A percentile compares a stretch with the other conserved stretches of the same genome.
Conservation (phyloP, 2,329 filamentous ascomycete species). For the Thielaviopsis cerberus region DNA sequence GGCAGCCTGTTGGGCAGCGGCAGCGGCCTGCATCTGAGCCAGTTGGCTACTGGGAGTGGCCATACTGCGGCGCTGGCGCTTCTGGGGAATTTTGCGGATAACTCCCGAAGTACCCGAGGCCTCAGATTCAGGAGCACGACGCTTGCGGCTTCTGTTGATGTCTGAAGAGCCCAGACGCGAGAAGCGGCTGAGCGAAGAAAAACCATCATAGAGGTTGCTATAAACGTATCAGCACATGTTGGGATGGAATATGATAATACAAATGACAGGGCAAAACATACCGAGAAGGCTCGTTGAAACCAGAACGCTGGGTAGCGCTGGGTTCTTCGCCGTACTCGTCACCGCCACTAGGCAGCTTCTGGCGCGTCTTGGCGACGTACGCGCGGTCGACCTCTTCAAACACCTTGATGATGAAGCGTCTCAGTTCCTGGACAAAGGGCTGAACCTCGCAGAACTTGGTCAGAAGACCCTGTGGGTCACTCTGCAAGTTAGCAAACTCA, state of each 20-base stretch:
- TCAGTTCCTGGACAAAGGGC: slow-evolving; percentile 10
- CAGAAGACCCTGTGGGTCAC: slow-evolving; percentile 6
- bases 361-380: slow-evolving; percentile 11
- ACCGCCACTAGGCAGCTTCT: slow-evolving; percentile 9
- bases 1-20: background rate
- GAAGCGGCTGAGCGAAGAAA: slow-evolving; percentile 10
- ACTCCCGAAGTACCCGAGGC: background rate
- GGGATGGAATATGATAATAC: background rate
- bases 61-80: slow-evolving; percentile 10
- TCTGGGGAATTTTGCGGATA: slow-evolving; percentile 10
- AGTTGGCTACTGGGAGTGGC: slow-evolving; percentile 8
- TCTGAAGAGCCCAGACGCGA: slow-evolving; percentile 8
- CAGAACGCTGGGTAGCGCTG: slow-evolving; percentile 2
- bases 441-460: slow-evolving; percentile 8
- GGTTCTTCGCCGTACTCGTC: slow-evolving; percentile 3
- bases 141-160: slow-evolving; percentile 8
- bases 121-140: slow-evolving; percentile 5
- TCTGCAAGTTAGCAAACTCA: slow-evolving; percentile 3
- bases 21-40: slow-evolving; percentile 6
- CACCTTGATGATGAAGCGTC: slow-evolving; percentile 9
- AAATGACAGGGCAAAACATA: too few species aligned
- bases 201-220: slow-evolving; percentile 10
- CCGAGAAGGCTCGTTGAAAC: slow-evolving; percentile 6
- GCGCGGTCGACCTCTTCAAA: slow-evolving; percentile 12
- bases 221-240: background rate